These are phyloP conservation scores for Excoecaria agallocha DNA, from an alignment of 345 rosid genomes.

Conservation along the genomic window DNA sequence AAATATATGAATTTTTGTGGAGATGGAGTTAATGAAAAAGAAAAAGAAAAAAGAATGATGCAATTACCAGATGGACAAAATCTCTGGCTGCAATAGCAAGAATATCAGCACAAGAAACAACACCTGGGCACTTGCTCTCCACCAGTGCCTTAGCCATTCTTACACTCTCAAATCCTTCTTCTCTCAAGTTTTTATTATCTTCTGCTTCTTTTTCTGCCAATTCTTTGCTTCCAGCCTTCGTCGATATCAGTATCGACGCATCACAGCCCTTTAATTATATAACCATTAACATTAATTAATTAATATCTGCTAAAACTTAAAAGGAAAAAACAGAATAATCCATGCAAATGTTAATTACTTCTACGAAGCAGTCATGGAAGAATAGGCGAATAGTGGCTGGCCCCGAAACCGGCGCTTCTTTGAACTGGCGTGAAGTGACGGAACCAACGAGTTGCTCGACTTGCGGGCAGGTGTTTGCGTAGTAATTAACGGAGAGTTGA, in stretches of 20 bases:
- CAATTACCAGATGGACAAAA: slow-evolving; percentile 54
- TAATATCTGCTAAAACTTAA: not conserved
- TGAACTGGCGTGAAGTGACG: slow-evolving; percentile 66
- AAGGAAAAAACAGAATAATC: not conserved
- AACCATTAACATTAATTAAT: not conserved
- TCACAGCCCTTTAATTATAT: slow-evolving; percentile 66
- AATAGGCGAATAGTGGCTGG: slow-evolving; percentile 90
- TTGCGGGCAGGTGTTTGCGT: slow-evolving; percentile 72
- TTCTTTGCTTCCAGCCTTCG: slow-evolving; percentile 53
- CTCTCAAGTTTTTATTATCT: slow-evolving; percentile 60
- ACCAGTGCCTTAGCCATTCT: slow-evolving; percentile 63
- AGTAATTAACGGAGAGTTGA: slow-evolving; percentile 51
- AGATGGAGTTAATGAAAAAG: not conserved
- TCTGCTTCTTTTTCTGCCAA: slow-evolving; percentile 74
- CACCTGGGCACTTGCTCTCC: slow-evolving; percentile 76
- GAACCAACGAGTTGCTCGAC: slow-evolving; percentile 67
- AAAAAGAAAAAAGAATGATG: not conserved
- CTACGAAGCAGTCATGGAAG: slow-evolving; percentile 96
- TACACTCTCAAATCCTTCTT: slow-evolving; percentile 61
- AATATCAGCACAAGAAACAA: slow-evolving; percentile 85
- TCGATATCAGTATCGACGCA: slow-evolving; percentile 64
- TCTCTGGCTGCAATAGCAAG: slow-evolving; percentile 87
- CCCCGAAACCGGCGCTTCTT: slow-evolving; percentile 65
- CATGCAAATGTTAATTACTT: slow-evolving; percentile 31
- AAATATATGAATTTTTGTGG: too few species aligned